phyloP scores from a whole-genome alignment of 495 filamentous ascomycete species.

The Melanomma pulvis-pyrius region DNA sequence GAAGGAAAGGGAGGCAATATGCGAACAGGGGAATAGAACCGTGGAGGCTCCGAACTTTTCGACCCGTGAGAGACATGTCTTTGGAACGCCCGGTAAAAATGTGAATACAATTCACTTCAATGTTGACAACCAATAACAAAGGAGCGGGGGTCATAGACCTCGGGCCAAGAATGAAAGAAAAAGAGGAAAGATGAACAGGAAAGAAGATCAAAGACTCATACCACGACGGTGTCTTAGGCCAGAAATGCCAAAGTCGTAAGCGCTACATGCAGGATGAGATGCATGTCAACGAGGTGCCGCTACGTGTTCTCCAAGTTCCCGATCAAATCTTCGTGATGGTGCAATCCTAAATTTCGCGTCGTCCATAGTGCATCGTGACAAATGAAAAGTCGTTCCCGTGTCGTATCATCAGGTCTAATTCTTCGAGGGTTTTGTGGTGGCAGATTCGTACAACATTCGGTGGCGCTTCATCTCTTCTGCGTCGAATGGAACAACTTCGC shows the following conservation, averaged over 20 bases:
- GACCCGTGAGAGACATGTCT: slow-evolving; percentile 28
- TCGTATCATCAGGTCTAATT: not conserved
- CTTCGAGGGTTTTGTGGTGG: slow-evolving; percentile 8
- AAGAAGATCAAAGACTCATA: not conserved
- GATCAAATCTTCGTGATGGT: not conserved
- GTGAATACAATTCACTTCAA: not conserved
- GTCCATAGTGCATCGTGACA: slow-evolving; percentile 4
- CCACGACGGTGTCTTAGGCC: not conserved
- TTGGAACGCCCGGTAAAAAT: slow-evolving; percentile 26
- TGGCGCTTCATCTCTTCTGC: slow-evolving; percentile 40
- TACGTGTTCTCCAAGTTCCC: not conserved
- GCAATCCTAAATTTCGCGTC: not conserved
- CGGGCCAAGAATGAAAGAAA: slow-evolving; percentile 2
- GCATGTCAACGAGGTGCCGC: too few species aligned
- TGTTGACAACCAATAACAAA: not conserved
- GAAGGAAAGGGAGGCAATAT: slow-evolving; percentile 3
- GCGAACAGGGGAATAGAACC: slow-evolving; percentile 26
- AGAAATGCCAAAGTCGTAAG: not conserved
- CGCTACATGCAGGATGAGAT: too few species aligned
- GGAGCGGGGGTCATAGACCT: not conserved
- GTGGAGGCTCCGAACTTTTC: slow-evolving; percentile 11
- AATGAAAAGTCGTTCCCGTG: slow-evolving; percentile 16
- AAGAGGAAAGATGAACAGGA: slow-evolving; percentile 3
- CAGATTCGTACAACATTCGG: slow-evolving; percentile 42
- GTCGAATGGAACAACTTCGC: slow-evolving; percentile 38